Base-by-base conservation (phyloP, 768 basidiomycete species). In the Collybia sp. region DNA sequence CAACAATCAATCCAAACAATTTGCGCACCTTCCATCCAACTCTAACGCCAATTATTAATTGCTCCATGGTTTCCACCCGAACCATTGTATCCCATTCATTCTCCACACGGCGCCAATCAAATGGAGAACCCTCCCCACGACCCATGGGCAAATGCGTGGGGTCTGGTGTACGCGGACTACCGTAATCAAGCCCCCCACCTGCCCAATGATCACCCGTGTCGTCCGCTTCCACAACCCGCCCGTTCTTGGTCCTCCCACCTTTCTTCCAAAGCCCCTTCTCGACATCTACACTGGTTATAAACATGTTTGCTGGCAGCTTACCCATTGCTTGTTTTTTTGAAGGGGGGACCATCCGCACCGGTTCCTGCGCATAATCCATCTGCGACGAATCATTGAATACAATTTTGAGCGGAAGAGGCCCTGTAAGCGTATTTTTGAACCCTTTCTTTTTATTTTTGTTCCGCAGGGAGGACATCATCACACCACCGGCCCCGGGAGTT, bases 401-500 rank as follows among this genome's bases (percentile, higher is more conserved):
- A 46, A 86, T 83, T 61, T 79, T 85, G 33, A 57, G 30, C 60
- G 72, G 51, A 61, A 71, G 42, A 43, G 71, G 58, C 33, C 64
- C 40, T 12, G 62, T 52, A 61, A 82, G 70, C 6, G 76, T 64
- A 41, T 76, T 67, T 53, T 74, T 80, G 62, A 83, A 87, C 15
- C 79, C 80, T 47, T 77, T 83, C 38, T 76, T 78, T 61, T 88
- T 89, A 62, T 87, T 88, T 62, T 85, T 88, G 59, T 85, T 88
- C 37, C 77, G 70, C 16, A 87, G 62, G 0, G 77, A 77, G 35
- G 76, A 67, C 77, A 80, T 76, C 61, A 68, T 58, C 38, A 70
- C 49, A 37, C 58, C 46, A 47, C 54, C 51, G 11, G 5, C 15
- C n/a, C n/a, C 35, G 6, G 6, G 35, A 13, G n/a, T 10, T 6